Evolutionary conservation across 1,284 basidiomycete genomes (phyloP), one percentile per base, ranked within the genome.

Genomic region (Fomitopsis betulina): DNA sequence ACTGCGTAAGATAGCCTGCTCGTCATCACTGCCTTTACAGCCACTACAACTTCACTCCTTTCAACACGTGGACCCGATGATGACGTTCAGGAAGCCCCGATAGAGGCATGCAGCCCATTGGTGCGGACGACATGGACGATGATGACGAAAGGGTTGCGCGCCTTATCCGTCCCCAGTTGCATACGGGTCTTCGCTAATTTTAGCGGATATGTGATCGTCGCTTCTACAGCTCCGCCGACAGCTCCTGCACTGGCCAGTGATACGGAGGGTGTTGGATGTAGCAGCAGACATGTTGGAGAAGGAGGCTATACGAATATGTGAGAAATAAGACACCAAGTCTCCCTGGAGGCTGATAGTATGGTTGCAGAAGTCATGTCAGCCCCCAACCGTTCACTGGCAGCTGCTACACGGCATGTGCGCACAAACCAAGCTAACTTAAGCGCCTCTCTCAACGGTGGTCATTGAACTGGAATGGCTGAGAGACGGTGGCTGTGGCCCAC

Each of bases 51-150:
- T n/a, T n/a, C n/a, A n/a, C n/a, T n/a, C n/a, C n/a, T n/a, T n/a
- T n/a, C n/a, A n/a, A n/a, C n/a, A n/a, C n/a, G n/a, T 51, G 32
- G 49, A 51, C 32, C 49, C 49, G 32, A 51, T 35, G 49, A 51
- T 13, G 32, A 51, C 49, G 32, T 51, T 51, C 3, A 32, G 49
- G 32, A 51, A 51, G 49, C 49, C 49, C 2, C 19, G 32, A 32
- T 51, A 51, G n/a, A 51, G 49, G 49, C 49, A 9, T 15, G 49
- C 17, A 51, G 49, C n/a, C 49, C 49, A 5, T 51, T 32, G 7
- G 19, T 51, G 49, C 49, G 49, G n/a, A 35, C 32, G 49, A 51
- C 33, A n/a, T 35, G 49, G 32, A 23, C 23, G 49, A 51, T 51
- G 21, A 51, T 35, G 49, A 37, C n/a, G 32, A 51, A 23, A 19